Base-by-base conservation (phyloP, 202 grass and related monocot genomes). In the Eragrostis tef region DNA sequence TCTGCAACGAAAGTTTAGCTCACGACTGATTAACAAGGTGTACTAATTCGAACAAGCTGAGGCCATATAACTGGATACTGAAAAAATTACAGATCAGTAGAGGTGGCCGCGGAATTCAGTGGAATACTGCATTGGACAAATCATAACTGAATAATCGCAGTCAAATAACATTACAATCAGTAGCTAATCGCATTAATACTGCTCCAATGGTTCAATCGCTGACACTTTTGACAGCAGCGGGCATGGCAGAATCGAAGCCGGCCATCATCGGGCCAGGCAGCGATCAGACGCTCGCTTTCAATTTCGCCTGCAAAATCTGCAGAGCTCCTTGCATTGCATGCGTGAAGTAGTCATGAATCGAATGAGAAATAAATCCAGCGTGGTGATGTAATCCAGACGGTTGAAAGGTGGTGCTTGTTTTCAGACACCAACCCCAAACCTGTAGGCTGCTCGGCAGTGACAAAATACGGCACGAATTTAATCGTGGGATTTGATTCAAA, bases 271-370 rank as follows among this genome's bases (percentile, higher is more conserved):
- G 43, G 17, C 17, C 16, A 67, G 3, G 47, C 70, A 72, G 13
- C 16, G 29, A 19, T 16, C 44, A 49, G 67, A 27, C 0, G 5
- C 45, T 72, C 69, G 68, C 47, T 71, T 71, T 71, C 24, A 71
- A 71, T 71, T 67, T 27, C 68, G 68, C 48, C 71, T 56, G 49
- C 70, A 7, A 19, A 70, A 21, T 45, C 21, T 43, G 41, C 41
- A 69, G 41, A n/a, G 65, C n/a, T 17, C n/a, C 19, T 24, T 58
- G 5, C 6, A n/a, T 39, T 39, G 34, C 34, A 39, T 39, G 34
- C 34, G 34, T 5, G 4, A 39, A 39, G 34, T 19, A 54, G 17
- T 9, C 2, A 58, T 59, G 58, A 61, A 26, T 61, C 58, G 22
- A 61, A 75, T 2, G 22, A 19, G 44, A 2, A 25, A 16, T n/a